Conservation (phyloP, 2,329 filamentous ascomycete genomes). For the Fusarium ambrosium region DNA sequence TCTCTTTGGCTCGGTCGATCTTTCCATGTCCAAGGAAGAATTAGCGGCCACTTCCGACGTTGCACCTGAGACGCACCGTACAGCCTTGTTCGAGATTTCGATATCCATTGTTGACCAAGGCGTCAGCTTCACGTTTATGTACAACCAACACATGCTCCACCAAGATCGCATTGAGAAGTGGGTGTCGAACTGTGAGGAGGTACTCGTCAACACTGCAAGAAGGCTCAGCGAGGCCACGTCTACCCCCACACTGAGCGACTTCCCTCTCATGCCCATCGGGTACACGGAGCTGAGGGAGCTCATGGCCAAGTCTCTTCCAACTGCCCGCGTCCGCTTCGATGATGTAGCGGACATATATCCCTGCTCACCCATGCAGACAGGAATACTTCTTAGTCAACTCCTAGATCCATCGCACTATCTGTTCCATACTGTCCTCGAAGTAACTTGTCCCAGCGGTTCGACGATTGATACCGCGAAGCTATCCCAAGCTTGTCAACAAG, state of each 20-base stretch:
- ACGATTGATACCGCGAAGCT: conserved; percentile 19
- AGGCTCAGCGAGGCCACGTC: conserved; percentile 21
- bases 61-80: conserved; percentile 8
- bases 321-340: conserved; percentile 23
- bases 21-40: conserved; percentile 14
- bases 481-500: conserved; percentile 22
- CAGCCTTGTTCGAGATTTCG: conserved; percentile 42
- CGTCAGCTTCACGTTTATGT: conserved; percentile 18
- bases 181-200: conserved; percentile 22
- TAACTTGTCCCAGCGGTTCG: neutral
- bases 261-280: conserved; percentile 50
- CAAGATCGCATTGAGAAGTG: conserved; percentile 29
- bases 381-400: conserved; percentile 53
- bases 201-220: conserved; percentile 14
- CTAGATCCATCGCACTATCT: conserved; percentile 30
- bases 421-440: conserved; percentile 37
- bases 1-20: neutral
- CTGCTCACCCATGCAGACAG: conserved; percentile 55
- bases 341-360: conserved; percentile 54
- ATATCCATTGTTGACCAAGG: conserved; percentile 10
- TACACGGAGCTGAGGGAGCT: conserved; percentile 49
- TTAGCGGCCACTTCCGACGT: conserved; percentile 19
- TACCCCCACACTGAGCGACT: conserved; percentile 50
- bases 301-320: conserved; percentile 32
- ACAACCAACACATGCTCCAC: conserved; percentile 28